These are phyloP conservation scores for Phytophthora melonis DNA, from an alignment of 352 stramenopile genomes.

Conservation along the genomic window DNA sequence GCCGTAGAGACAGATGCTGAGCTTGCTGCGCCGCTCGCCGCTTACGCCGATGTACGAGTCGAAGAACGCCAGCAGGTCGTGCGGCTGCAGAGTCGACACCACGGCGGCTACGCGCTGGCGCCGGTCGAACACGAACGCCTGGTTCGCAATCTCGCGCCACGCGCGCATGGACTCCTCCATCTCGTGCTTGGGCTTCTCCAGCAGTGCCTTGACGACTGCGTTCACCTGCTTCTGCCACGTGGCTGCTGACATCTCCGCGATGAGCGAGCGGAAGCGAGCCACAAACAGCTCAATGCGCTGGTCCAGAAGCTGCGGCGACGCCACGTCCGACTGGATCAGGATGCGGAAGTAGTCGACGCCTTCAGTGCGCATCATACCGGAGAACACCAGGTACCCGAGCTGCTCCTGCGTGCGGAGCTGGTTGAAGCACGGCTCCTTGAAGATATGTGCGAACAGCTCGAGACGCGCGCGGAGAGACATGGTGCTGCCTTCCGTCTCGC, in stretches of 20 bases:
- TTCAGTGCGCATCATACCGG: slow-evolving; percentile 49
- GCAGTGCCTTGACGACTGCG: slow-evolving; percentile 63
- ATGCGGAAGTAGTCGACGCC: slow-evolving; percentile 79
- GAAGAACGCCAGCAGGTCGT: slow-evolving; percentile 68
- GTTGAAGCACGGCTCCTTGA: slow-evolving; percentile 93
- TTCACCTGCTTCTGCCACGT: slow-evolving; percentile 67
- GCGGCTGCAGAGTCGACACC: slow-evolving; percentile 55
- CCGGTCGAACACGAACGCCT: slow-evolving; percentile 79
- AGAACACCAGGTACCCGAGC: slow-evolving; percentile 92
- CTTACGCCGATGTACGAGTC: slow-evolving; percentile 58
- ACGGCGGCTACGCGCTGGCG: slow-evolving; percentile 57
- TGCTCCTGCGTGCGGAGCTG: slow-evolving; percentile 94
- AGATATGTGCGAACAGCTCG: slow-evolving; percentile 88
- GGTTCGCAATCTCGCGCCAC: slow-evolving; percentile 72
- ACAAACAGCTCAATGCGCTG: slow-evolving; percentile 82
- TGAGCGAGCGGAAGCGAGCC: slow-evolving; percentile 46
- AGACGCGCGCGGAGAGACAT: slow-evolving; percentile 57
- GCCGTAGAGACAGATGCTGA: slow-evolving; percentile 64
- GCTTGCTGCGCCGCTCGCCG: slow-evolving; percentile 53
- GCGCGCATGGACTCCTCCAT: slow-evolving; percentile 68
- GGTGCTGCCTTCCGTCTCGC: slow-evolving; percentile 56
- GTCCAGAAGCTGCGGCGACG: slow-evolving; percentile 68
- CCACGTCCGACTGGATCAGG: slow-evolving; percentile 85
- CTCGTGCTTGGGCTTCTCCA: slow-evolving; percentile 80
- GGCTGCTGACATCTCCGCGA: slow-evolving; percentile 42